Base-by-base conservation (phyloP, 257 asterid genomes). In the Marsdenia floribunda region DNA sequence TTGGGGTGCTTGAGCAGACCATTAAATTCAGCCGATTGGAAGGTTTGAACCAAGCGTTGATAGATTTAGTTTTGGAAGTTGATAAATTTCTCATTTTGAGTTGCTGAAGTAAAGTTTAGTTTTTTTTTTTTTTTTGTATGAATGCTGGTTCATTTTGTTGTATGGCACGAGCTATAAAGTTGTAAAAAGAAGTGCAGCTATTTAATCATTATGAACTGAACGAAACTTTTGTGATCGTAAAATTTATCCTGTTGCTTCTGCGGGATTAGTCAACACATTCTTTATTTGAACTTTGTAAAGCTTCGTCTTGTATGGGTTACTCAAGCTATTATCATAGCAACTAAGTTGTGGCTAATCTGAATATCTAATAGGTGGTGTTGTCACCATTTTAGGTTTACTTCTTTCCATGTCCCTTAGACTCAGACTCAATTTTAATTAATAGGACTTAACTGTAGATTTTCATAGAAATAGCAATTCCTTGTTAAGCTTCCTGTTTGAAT, bases 1-100 rank as follows among this genome's bases (percentile, higher is more conserved):
- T 95, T 78, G 99, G 99, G 77, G 91, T 89, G 76, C 96, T 95
- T 70, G 96, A 92, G 79, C 80, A 85, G 74, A 88, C 88, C 88
- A 92, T 95, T 74, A 90, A 87, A 87, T 95, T 90, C 86, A 87
- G 87, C 82, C 88, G 86, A 81, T 86, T 92, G 68, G 82, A 83
- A 83, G 99, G 99, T 94, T 29, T 69, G 58, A 54, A 59, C 49
- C 8, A 37, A 22, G 5, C 29, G 33, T 19, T 72, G 5, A 38
- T 35, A 12, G 44, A 35, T 63, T 50, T 13, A 15, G 58, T 63
- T 47, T 71, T 13, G 19, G 22, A 6, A 21, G 19, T 50, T 60
- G 38, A 46, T 59, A 50, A n/a, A 35, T 52, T 65, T 50, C 3
- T 44, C 7, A 29, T 59, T 42, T 74, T 66, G n/a, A 1, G 18